Evolutionary conservation across 176 grass and related monocot genomes (phyloP).

Genomic region (Cymbopogon citratus): DNA sequence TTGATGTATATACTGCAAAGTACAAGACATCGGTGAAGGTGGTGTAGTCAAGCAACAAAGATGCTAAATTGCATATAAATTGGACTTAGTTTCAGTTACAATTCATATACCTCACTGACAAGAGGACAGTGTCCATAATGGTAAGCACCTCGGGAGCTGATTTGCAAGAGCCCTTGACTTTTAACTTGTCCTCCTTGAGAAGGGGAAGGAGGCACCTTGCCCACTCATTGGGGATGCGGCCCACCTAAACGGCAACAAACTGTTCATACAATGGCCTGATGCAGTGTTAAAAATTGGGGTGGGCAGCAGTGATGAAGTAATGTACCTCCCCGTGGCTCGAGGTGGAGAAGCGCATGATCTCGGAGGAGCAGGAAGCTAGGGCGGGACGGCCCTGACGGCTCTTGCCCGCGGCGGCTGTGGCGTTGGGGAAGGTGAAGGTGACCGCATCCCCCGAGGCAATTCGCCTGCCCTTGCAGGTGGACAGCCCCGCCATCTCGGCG

Average conservation of each 20-base stretch:
- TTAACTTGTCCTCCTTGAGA: conserved; percentile 59
- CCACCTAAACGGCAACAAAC: conserved; percentile 39
- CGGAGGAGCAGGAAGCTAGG: conserved; percentile 42
- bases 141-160: conserved; percentile 55
- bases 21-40: not conserved
- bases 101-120: conserved; percentile 61
- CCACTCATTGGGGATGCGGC: conserved; percentile 95
- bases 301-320: not conserved
- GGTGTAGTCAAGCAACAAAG: not conserved
- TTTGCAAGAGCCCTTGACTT: conserved; percentile 52
- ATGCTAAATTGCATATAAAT: not conserved
- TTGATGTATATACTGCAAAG: conserved; percentile 74
- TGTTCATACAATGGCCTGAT: not conserved
- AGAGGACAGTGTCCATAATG: conserved; percentile 76
- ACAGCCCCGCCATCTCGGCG: conserved; percentile 61
- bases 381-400: conserved; percentile 19
- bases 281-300: not conserved
- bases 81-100: not conserved
- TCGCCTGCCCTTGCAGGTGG: conserved; percentile 80
- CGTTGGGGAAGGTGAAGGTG: conserved; percentile 56
- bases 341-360: conserved; percentile 85
- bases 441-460: conserved; percentile 51
- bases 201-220: conserved; percentile 71
- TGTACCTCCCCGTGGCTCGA: conserved; percentile 53
- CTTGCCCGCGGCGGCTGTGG: conserved; percentile 11